Evolutionary conservation across 495 filamentous ascomycete genomes (phyloP).

Genomic region (Lichenothelia convexa): DNA sequence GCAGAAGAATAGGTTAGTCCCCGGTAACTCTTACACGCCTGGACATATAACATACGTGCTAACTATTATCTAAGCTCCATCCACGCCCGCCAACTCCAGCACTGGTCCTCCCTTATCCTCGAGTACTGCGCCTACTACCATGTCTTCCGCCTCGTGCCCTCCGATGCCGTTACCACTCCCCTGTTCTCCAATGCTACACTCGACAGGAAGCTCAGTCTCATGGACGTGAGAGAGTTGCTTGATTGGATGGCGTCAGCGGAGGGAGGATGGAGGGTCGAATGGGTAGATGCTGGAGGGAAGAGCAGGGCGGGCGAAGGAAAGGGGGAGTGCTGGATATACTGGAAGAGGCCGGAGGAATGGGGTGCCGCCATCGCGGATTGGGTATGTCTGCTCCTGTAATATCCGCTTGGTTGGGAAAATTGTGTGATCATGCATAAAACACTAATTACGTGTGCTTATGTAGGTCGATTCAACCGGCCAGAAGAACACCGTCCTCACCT

Average conservation of each 20-base stretch:
- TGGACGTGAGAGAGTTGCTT: slow-evolving; percentile 49
- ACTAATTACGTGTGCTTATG: slow-evolving; percentile 13
- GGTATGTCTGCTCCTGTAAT: no score
- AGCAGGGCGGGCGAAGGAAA: slow-evolving; percentile 16
- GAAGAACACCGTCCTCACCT: slow-evolving; percentile 51
- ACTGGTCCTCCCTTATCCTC: slow-evolving; percentile 75
- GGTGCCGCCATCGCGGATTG: slow-evolving; percentile 41
- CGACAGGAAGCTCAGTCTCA: slow-evolving; percentile 35
- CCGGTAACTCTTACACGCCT: no score
- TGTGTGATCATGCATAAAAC: no score
- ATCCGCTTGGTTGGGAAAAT: no score
- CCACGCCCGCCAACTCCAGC: slow-evolving; percentile 54
- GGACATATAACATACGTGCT: no score
- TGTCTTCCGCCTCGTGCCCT: slow-evolving; percentile 49
- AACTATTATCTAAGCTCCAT: slow-evolving; percentile 61
- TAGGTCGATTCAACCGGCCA: slow-evolving; percentile 57
- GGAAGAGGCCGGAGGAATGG: slow-evolving; percentile 59
- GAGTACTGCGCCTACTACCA: slow-evolving; percentile 64
- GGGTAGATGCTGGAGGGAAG: slow-evolving; percentile 24
- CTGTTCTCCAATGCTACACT: slow-evolving; percentile 38
- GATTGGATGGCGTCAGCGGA: slow-evolving; percentile 53
- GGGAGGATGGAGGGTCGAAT: slow-evolving; percentile 49
- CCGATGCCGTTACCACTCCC: slow-evolving; percentile 37
- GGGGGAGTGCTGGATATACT: slow-evolving; percentile 43
- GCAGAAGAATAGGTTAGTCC: no score